Evolutionary conservation across 345 rosid species (phyloP).

Genomic region (Iberis pinnata): DNA sequence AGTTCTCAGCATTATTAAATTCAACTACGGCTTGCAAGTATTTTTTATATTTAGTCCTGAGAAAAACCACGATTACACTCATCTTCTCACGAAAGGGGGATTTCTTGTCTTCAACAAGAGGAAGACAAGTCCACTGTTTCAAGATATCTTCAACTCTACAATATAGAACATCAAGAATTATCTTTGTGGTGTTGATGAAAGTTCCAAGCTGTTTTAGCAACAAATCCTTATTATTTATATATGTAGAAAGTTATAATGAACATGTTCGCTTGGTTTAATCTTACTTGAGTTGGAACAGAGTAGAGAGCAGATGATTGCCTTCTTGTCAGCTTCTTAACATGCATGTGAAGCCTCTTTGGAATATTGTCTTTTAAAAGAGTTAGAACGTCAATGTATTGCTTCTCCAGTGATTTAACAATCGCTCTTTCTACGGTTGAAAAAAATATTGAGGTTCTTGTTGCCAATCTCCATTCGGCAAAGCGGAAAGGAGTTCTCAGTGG

Average conservation of each 20-base stretch:
- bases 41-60: conserved; percentile 89
- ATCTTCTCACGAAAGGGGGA: conserved; percentile 75
- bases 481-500: too few species aligned
- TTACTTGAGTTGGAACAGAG: conserved; percentile 74
- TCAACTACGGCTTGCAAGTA: conserved; percentile 89
- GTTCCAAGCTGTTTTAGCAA: conserved; percentile 51
- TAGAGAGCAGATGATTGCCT: conserved; percentile 72
- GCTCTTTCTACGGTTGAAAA: conserved; percentile 76
- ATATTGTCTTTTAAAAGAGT: conserved; percentile 85
- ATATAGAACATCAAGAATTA: conserved; percentile 83
- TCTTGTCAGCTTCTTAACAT: conserved; percentile 87
- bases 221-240: not conserved
- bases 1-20: too few species aligned
- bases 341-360: conserved; percentile 80
- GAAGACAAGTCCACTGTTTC: conserved; percentile 86
- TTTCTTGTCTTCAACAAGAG: conserved; percentile 63
- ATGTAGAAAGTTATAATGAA: not conserved
- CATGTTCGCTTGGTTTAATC: conserved; percentile 25
- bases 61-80: conserved; percentile 82
- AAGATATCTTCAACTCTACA: conserved; percentile 67
- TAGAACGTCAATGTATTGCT: conserved; percentile 74
- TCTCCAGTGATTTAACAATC: conserved; percentile 77
- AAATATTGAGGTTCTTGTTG: too few species aligned
- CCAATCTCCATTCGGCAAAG: too few species aligned
- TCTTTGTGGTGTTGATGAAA: conserved; percentile 79